A percentile compares a stretch with the other conserved stretches of the same genome.
These are phyloP conservation scores for Gymnopilus junonius DNA, from an alignment of 768 basidiomycete genomes.

Conservation along the genomic window DNA sequence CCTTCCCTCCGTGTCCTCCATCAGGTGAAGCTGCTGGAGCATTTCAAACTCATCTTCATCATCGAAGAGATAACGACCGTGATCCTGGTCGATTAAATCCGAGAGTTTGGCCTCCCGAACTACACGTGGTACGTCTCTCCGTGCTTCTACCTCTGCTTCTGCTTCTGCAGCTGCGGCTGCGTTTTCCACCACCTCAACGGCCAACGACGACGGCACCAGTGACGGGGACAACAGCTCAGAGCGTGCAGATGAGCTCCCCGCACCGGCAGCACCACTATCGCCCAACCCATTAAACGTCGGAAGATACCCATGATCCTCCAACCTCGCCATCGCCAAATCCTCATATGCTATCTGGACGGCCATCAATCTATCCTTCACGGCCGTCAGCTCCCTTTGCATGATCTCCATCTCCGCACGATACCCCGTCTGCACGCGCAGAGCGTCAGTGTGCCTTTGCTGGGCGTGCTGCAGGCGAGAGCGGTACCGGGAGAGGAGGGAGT, in stretches of 20 bases:
- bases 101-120: background rate
- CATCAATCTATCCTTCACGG: constrained; percentile 24
- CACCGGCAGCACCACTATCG: too few species aligned
- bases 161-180: too few species aligned
- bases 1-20: background rate
- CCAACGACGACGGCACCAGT: background rate
- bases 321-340: constrained; percentile 8
- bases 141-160: too few species aligned
- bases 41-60: constrained; percentile 7
- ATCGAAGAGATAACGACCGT: background rate
- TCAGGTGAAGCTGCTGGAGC: constrained; percentile 2
- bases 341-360: constrained; percentile 28
- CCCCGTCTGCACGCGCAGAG: constrained; percentile 6
- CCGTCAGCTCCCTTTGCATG: constrained; percentile 20
- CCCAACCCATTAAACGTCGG: background rate
- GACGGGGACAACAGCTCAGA: background rate
- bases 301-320: background rate
- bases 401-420: constrained; percentile 17
- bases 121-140: background rate
- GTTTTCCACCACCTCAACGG: background rate
- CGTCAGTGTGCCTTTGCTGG: constrained; percentile 27
- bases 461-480: constrained; percentile 16
- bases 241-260: background rate
- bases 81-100: background rate
- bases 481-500: background rate